A percentile compares a stretch with the other conserved stretches of the same genome.
phyloP scores from a whole-genome alignment of 192 early-diverging fungal genomes.

The Umbelopsis vinacea region DNA sequence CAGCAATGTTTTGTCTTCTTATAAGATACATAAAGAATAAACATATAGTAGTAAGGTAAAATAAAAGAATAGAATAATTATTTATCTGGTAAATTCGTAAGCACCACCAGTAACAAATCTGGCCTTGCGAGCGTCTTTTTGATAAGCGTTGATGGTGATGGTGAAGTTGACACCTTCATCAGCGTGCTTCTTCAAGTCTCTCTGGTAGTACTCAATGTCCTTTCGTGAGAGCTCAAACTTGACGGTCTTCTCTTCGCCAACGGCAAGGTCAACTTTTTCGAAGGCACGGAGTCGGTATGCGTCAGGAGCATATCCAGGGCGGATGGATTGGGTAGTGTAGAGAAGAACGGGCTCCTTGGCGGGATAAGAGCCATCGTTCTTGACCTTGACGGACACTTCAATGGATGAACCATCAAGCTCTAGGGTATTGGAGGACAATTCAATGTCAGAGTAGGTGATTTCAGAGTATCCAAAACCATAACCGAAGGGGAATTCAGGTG shows the following conservation, averaged over 20 bases:
- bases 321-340: slow-evolving; percentile 59
- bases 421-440: slow-evolving; percentile 18
- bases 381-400: slow-evolving; percentile 40
- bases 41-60: neutral
- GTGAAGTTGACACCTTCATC: slow-evolving; percentile 41
- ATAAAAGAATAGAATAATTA: neutral
- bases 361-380: slow-evolving; percentile 47
- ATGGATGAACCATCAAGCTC: slow-evolving; percentile 28
- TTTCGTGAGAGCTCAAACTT: slow-evolving; percentile 45
- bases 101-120: slow-evolving; percentile 28
- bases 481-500: slow-evolving; percentile 60
- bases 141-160: slow-evolving; percentile 43
- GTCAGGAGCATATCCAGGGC: slow-evolving; percentile 53
- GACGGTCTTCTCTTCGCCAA: slow-evolving; percentile 47
- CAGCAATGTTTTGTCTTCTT: neutral
- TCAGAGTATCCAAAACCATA: slow-evolving; percentile 57
- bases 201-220: slow-evolving; percentile 29
- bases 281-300: slow-evolving; percentile 58
- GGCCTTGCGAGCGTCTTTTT: slow-evolving; percentile 32
- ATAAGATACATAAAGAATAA: neutral
- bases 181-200: slow-evolving; percentile 14
- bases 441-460: slow-evolving; percentile 52
- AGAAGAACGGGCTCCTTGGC: slow-evolving; percentile 62
- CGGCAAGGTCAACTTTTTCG: slow-evolving; percentile 45
- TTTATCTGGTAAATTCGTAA: slow-evolving; percentile 17